Evolutionary conservation across 2,329 filamentous ascomycete genomes (phyloP), one percentile per base, ranked within the genome.

Genomic region (Hymenoscyphus infarciens): DNA sequence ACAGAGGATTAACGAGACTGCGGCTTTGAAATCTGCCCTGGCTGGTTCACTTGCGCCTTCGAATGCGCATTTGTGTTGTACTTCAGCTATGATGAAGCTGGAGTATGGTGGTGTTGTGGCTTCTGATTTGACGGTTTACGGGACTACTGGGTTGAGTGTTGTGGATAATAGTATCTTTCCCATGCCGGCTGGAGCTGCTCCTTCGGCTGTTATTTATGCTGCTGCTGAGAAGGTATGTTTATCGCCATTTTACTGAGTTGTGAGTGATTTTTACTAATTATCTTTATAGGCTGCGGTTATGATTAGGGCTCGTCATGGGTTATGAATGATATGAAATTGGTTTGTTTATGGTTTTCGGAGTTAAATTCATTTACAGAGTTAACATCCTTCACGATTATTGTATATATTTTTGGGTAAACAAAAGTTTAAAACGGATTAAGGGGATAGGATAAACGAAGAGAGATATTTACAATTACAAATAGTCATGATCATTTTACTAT

Each of bases 21-120:
- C 89, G 0, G 89, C 92, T 60, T 79, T 97, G 66, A 96, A 96
- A 75, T 82, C 84, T 39, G 85, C 87, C 39, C 77, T 97, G 54
- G 81, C 83, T 13, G 81, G 81, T 33, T 83, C 89, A 19, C 77
- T 92, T 62, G 83, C 86, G 72, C 84, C 89, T 19, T 69, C 77
- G 2, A 77, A 78, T 59, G 79, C 77, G 60, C 79, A 81, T 70
- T 75, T 77, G 10, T 66, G 64, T 49, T 66, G 67, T 25, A 61
- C 67, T 1, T 42, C 62, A 3, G 38, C 67, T 3, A 69, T 69
- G 66, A 58, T 63, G 62, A 54, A 62, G 29, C 19, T 52, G 49
- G 72, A 73, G 39, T 63, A 72, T 52, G 73, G 69, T n/a, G 75
- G 75, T 25, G 75, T 77, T 1, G 74, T 76, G 5, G 72, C 75